Percentiles rank a stretch among this genome's conserved stretches.
These are phyloP conservation scores for Fagopyrum tataricum DNA, from an alignment of 148 eudicot genomes.

Conservation along the genomic window DNA sequence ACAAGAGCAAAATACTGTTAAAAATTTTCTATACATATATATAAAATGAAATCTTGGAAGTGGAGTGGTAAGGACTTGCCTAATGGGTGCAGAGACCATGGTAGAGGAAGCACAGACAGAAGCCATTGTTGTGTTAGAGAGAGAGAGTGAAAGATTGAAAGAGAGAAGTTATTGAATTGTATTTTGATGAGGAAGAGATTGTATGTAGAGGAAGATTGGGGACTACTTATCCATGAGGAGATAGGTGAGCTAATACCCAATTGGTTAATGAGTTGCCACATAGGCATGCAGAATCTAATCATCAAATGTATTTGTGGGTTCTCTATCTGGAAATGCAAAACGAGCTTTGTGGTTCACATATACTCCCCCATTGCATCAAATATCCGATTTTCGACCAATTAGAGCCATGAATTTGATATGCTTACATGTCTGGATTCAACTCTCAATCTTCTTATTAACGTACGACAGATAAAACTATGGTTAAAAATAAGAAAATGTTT, in stretches of 20 bases:
- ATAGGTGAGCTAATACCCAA: conserved; percentile 26
- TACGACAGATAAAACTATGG: too few relatives aligned
- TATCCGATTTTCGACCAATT: not conserved
- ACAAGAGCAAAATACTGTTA: not conserved
- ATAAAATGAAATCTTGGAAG: too few relatives aligned
- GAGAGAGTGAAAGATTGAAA: not conserved
- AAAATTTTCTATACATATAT: too few relatives aligned
- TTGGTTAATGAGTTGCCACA: conserved; percentile 10
- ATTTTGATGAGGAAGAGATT: conserved; percentile 2
- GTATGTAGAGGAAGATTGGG: not conserved
- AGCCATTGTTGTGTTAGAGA: conserved; percentile 42
- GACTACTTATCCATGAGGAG: conserved; percentile 52
- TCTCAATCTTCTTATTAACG: not conserved
- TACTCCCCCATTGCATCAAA: not conserved
- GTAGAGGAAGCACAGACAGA: conserved; percentile 89
- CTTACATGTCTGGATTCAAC: not conserved
- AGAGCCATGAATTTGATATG: not conserved
- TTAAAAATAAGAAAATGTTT: too few relatives aligned
- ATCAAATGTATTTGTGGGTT: not conserved
- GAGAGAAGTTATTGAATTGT: conserved; percentile 6
- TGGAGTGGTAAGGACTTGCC: conserved; percentile 61
- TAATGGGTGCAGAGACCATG: conserved; percentile 69
- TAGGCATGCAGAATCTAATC: conserved; percentile 14
- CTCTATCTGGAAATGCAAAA: conserved; percentile 4
- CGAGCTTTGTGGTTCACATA: conserved; percentile 14